A percentile compares a stretch with the other conserved stretches of the same genome.
Conservation (phyloP, 1,284 basidiomycete genomes). For the Leccinum variabile region DNA sequence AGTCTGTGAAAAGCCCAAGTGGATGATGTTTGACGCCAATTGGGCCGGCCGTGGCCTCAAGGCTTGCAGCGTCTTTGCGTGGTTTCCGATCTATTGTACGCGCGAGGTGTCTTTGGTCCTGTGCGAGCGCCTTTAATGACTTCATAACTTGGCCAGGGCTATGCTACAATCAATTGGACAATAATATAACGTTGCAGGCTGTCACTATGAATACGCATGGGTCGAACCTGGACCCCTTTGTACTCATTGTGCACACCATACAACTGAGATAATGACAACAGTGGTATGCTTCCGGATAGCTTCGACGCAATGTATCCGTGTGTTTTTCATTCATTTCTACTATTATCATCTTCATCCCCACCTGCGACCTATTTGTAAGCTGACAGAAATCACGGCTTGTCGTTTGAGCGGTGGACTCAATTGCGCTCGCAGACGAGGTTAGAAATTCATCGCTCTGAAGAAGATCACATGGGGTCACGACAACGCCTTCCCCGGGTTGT, state of each 20-base stretch:
- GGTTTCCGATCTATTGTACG: constrained; percentile 74
- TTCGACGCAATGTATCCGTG: too few relatives aligned
- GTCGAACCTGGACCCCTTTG: constrained; percentile 78
- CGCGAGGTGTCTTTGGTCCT: constrained; percentile 1
- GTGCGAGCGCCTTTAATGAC: neutral
- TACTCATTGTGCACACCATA: constrained; percentile 45
- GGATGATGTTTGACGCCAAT: constrained; percentile 76
- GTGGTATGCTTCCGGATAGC: too few relatives aligned
- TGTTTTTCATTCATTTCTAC: too few relatives aligned
- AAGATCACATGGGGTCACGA: too few relatives aligned
- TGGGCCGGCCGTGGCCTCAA: constrained; percentile 80
- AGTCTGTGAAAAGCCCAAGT: constrained; percentile 43
- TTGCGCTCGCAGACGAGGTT: too few relatives aligned
- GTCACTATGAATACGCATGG: constrained; percentile 73
- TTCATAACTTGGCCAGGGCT: constrained; percentile 53
- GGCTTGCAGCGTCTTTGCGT: constrained; percentile 82
- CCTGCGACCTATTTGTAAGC: too few relatives aligned
- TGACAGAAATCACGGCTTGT: too few relatives aligned
- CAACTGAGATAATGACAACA: too few relatives aligned
- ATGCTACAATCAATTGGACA: constrained; percentile 73
- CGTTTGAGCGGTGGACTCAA: too few relatives aligned
- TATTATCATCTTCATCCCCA: too few relatives aligned
- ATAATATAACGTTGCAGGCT: constrained; percentile 79
- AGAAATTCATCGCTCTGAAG: too few relatives aligned
- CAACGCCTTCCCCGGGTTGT: too few relatives aligned